Conservation (phyloP, 2,329 filamentous ascomycete genomes). For the Pseudocercospora crystallina region DNA sequence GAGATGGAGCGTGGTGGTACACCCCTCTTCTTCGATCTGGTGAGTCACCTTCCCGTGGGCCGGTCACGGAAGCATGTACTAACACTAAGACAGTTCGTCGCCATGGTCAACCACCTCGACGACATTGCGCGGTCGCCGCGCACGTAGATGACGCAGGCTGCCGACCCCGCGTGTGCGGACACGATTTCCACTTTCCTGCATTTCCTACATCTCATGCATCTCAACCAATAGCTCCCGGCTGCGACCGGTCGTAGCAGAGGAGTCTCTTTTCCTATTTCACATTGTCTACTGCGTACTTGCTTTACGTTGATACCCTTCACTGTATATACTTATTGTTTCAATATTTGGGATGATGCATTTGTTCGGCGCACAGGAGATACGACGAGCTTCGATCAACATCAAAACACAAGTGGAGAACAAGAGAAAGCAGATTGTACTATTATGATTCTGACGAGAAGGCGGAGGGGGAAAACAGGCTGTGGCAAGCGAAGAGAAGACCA, state of each 20-base stretch:
- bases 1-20: conserved; percentile 89
- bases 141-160: conserved; percentile 8
- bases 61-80: not conserved
- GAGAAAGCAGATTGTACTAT: conserved; percentile 7
- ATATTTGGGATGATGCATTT: not conserved
- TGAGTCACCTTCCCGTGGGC: conserved; percentile 44
- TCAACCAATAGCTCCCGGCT: conserved; percentile 15
- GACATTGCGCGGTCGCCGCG: conserved; percentile 31
- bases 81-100: not conserved
- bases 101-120: conserved; percentile 24
- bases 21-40: conserved; percentile 81
- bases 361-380: not conserved
- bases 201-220: conserved; percentile 3
- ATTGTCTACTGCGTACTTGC: not conserved
- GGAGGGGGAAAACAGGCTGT: not conserved
- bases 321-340: conserved; percentile 12
- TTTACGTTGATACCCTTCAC: conserved; percentile 20
- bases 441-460: not conserved
- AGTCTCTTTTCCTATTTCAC: conserved; percentile 13
- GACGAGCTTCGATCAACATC: no score
- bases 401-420: no score
- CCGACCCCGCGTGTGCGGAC: not conserved
- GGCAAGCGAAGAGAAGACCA: conserved; percentile 3
- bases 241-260: conserved; percentile 12
- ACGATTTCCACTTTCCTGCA: not conserved